phyloP scores from a whole-genome alignment of 179 eudicot genomes.

The Pouteria campechiana region DNA sequence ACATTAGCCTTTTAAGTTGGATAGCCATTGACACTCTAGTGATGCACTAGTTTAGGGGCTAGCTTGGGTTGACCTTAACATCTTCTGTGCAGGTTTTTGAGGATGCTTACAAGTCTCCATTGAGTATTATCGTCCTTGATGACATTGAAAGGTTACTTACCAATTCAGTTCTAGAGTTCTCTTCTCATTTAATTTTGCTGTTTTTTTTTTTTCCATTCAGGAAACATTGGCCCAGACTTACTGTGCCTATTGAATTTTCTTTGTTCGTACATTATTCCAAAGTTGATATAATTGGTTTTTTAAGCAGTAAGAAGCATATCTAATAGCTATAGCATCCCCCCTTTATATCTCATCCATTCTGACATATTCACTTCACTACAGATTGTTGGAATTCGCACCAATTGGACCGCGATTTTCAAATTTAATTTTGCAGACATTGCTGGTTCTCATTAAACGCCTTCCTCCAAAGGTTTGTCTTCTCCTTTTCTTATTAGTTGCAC shows the following conservation, averaged over 20 bases:
- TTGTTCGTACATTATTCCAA: too few species aligned
- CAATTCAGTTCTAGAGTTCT: too few species aligned
- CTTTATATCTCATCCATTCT: neutral
- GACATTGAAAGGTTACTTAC: slow-evolving; percentile 82
- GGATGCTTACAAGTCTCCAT: slow-evolving; percentile 93
- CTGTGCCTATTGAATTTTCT: too few species aligned
- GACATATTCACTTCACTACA: slow-evolving; percentile 17
- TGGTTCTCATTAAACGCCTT: slow-evolving; percentile 92
- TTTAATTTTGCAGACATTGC: slow-evolving; percentile 79
- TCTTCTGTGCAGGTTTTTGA: slow-evolving; percentile 53
- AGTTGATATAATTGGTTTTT: too few species aligned
- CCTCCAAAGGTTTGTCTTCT: slow-evolving; percentile 63
- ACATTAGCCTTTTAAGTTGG: too few species aligned
- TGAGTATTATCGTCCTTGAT: slow-evolving; percentile 87
- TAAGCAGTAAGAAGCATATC: too few species aligned
- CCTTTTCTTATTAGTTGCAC: neutral
- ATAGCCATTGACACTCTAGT: too few species aligned
- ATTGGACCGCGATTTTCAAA: slow-evolving; percentile 97
- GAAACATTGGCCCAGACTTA: too few species aligned
- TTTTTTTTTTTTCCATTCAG: too few species aligned
- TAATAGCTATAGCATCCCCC: too few species aligned
- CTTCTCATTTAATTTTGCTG: neutral
- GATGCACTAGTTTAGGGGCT: too few species aligned
- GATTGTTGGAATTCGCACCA: slow-evolving; percentile 84
- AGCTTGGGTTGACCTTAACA: neutral